A percentile compares a stretch with the other conserved stretches of the same genome.
Evolutionary conservation across 495 filamentous ascomycete genomes (phyloP).

Genomic region (Bombardia bombarda): DNA sequence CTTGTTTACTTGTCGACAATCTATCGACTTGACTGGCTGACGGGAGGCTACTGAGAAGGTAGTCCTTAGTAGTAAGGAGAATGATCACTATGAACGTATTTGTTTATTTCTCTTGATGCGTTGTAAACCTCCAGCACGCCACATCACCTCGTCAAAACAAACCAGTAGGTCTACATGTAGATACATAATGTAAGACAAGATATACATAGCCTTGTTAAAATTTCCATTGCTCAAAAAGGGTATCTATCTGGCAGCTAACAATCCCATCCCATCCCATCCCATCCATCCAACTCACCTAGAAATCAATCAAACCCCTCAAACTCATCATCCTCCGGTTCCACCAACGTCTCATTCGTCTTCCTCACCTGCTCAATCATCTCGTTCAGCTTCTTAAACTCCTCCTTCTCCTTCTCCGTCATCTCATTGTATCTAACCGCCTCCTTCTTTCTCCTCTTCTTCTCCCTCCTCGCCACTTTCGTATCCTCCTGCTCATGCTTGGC

Average conservation of each 20-base stretch:
- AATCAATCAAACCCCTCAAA: conserved; percentile 43
- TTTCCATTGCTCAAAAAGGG: not conserved
- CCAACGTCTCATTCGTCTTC: conserved; percentile 43
- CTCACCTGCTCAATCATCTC: conserved; percentile 54
- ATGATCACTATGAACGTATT: too few relatives aligned
- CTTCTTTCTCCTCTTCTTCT: conserved; percentile 64
- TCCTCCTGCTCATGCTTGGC: conserved; percentile 66
- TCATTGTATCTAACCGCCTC: conserved; percentile 59
- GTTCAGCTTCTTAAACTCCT: conserved; percentile 61
- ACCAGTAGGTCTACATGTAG: too few relatives aligned
- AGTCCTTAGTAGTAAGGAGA: too few relatives aligned
- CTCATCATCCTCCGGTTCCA: conserved; percentile 25
- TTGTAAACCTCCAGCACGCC: too few relatives aligned
- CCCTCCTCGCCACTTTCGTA: conserved; percentile 55
- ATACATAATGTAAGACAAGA: not conserved
- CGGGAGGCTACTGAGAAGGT: too few relatives aligned
- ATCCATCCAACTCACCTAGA: too few relatives aligned
- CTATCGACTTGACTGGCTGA: too few relatives aligned
- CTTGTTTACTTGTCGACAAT: too few relatives aligned
- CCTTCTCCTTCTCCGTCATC: conserved; percentile 68
- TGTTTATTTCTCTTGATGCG: too few relatives aligned
- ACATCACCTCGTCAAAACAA: too few relatives aligned
- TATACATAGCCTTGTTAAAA: too few relatives aligned
- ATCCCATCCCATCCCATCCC: not conserved
- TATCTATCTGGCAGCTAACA: not conserved